Base-by-base conservation (phyloP, 805 yeast species). In the Candida germanica region DNA sequence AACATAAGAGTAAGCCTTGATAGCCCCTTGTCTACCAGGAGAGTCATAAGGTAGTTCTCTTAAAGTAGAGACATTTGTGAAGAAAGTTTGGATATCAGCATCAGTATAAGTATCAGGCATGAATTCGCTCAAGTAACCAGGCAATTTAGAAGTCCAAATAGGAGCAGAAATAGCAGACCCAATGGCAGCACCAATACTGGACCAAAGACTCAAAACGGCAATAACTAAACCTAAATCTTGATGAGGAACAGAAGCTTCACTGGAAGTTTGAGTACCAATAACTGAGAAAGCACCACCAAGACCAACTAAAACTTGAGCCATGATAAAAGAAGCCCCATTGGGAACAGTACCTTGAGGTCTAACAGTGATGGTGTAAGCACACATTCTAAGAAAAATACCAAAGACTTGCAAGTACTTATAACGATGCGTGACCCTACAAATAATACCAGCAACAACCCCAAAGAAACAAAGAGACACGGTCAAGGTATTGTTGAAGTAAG, bases 221-320 rank as follows among this genome's bases (percentile, higher is more conserved):
- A 69, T 59, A 40, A 61, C 61, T 40, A 60, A 46, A 15, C 72
- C 64, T 35, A 65, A 53, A 49, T 64, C 70, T 37, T 65, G 67
- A 42, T 60, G 64, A 32, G 68, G 68, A 30, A 68, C 71, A 15
- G 70, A 60, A 6, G 68, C 70, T 42, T 63, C 66, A 2, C 61
- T 54, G 5, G 70, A 60, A 10, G 62, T 56, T 36, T 53, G 56
- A 6, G 68, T 53, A 32, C 65, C 66, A 41, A 65, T 49, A 33
- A 54, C 63, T 14, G 60, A 49, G 36, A 58, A 58, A 26, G 69
- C 65, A 46, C 68, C 73, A 30, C 66, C 72, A 19, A 66, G 50
- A 43, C 70, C 64, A 25, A 59, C 50, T 34, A 66, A 46, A 22
- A 65, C 50, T 43, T 61, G 65, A 32, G 56, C 43, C 54, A 58